phyloP scores from a whole-genome alignment of 108 stramenopile species.

The Cyclotella sp. region DNA sequence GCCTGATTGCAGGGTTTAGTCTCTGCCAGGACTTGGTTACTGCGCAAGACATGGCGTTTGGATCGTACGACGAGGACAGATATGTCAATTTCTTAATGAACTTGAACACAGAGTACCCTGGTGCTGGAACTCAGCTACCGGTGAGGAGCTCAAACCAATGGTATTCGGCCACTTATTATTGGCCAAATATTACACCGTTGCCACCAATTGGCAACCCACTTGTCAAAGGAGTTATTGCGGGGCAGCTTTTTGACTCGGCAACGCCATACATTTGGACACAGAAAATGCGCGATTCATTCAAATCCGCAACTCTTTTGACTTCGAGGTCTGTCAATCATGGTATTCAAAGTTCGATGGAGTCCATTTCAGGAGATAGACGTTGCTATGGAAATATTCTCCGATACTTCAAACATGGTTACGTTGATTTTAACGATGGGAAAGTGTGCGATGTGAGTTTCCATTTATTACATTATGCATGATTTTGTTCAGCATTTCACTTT shows the following conservation, averaged over 20 bases:
- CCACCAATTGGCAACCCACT: slow-evolving; percentile 20
- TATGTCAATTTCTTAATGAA: slow-evolving; percentile 12
- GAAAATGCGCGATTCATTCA: slow-evolving; percentile 25
- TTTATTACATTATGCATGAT: background rate
- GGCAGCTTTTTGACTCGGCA: slow-evolving; percentile 21
- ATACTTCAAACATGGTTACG: slow-evolving; percentile 17
- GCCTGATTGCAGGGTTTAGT: background rate
- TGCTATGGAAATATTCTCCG: slow-evolving; percentile 9
- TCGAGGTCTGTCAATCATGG: slow-evolving; percentile 25
- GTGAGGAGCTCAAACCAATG: background rate
- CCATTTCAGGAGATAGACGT: background rate
- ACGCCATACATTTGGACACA: slow-evolving; percentile 31
- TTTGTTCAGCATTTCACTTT: background rate
- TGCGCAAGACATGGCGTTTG: slow-evolving; percentile 6
- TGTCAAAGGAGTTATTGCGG: slow-evolving; percentile 20
- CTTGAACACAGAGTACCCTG: slow-evolving; percentile 22
- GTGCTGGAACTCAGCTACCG: slow-evolving; percentile 22
- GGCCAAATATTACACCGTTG: slow-evolving; percentile 21
- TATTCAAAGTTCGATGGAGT: background rate
- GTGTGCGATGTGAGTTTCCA: slow-evolving; percentile 19
- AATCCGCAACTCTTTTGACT: slow-evolving; percentile 21
- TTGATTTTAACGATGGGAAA: slow-evolving; percentile 11
- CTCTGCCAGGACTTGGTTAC: background rate
- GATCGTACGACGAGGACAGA: slow-evolving; percentile 18
- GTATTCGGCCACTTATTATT: slow-evolving; percentile 18